Percentiles rank a stretch among this genome's conserved stretches.
Conservation (phyloP, 1,284 basidiomycete species). For the Pseudozyma thailandica region DNA sequence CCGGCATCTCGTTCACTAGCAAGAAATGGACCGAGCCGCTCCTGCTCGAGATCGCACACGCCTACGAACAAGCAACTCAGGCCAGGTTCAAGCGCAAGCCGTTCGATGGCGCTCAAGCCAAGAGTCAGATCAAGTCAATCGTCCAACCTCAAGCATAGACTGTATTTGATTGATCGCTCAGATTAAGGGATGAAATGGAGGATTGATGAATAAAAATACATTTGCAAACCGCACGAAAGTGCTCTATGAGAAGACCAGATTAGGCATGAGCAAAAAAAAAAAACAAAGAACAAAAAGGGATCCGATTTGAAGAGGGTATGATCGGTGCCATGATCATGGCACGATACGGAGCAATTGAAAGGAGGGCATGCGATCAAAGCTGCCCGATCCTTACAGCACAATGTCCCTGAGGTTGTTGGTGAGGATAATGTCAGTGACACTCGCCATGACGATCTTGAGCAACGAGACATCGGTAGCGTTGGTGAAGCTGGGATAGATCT, state of each 20-base stretch:
- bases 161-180: neutral
- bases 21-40: slow-evolving; percentile 76
- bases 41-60: slow-evolving; percentile 74
- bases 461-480: slow-evolving; percentile 93
- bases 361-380: neutral
- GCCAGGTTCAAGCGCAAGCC: slow-evolving; percentile 73
- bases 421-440: slow-evolving; percentile 60
- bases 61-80: slow-evolving; percentile 76
- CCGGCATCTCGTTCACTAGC: slow-evolving; percentile 76
- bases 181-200: no score
- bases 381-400: slow-evolving; percentile 18
- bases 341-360: neutral
- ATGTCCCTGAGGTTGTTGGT: slow-evolving; percentile 52
- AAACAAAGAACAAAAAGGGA: no score
- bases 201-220: slow-evolving; percentile 2
- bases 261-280: no score
- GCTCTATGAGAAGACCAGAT: neutral
- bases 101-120: slow-evolving; percentile 74
- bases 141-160: slow-evolving; percentile 39
- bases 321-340: neutral
- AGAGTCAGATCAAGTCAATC: slow-evolving; percentile 74
- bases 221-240: neutral
- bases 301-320: no score
- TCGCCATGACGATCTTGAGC: slow-evolving; percentile 86
- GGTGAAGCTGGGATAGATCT: slow-evolving; percentile 87